A percentile compares a stretch with the other conserved stretches of the same genome.
Conservation (phyloP, 2,329 filamentous ascomycete genomes). For the Drechslera avenae region DNA sequence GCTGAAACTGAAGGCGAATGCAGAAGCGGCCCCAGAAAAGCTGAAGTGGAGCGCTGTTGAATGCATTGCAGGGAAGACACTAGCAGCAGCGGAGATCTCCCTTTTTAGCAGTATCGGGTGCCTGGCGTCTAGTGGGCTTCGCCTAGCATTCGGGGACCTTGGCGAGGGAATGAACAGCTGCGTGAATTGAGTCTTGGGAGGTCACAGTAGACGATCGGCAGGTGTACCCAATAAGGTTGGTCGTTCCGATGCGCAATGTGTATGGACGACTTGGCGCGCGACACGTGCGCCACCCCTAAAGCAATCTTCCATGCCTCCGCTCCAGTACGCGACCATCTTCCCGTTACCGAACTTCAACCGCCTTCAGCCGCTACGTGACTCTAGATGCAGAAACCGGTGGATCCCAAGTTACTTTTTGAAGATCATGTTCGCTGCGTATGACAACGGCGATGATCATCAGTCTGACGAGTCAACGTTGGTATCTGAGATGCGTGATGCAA, state of each 20-base stretch:
- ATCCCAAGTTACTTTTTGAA: conserved; percentile 2
- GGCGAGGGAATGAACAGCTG: background rate
- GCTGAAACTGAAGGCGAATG: conserved; percentile 5
- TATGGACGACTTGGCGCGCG: conserved; percentile 3
- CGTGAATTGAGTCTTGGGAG: background rate
- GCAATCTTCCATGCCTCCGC: background rate
- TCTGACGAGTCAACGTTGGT: background rate
- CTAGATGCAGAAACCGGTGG: background rate
- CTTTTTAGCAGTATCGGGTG: conserved; percentile 7
- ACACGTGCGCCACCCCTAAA: conserved; percentile 4
- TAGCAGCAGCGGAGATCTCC: conserved; percentile 5
- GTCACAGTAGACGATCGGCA: background rate
- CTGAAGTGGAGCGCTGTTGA: conserved; percentile 4
- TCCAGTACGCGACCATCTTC: background rate
- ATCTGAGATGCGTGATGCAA: conserved; percentile 4
- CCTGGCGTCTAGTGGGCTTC: conserved; percentile 1
- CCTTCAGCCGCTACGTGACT: background rate
- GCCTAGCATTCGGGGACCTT: conserved; percentile 6
- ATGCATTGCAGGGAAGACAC: conserved; percentile 1
- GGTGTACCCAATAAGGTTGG: conserved; percentile 4
- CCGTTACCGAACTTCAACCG: conserved; percentile 4
- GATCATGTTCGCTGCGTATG: conserved; percentile 12
- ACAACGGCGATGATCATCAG: conserved; percentile 13
- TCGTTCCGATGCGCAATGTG: background rate
- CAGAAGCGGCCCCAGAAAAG: conserved; percentile 6